Base-by-base conservation (phyloP, 768 basidiomycete species). In the Lactarius trivialis region DNA sequence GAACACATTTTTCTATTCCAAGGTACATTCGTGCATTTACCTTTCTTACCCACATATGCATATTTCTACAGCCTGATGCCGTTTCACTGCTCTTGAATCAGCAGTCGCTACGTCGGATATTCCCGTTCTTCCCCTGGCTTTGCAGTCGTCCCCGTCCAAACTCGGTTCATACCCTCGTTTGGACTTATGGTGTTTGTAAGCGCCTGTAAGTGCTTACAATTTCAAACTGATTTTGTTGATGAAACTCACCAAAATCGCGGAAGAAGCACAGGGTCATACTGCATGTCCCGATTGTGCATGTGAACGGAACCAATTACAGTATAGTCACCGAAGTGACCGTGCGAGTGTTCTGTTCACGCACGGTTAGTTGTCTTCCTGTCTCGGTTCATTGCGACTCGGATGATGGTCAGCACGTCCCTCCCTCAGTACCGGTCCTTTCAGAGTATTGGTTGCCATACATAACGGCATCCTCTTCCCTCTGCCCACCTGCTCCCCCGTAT, bases 1-100 rank as follows among this genome's bases (percentile, higher is more conserved):
- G 97, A 99, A 73, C 97, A 98, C 72, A 93, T 99, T n/a, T n/a
- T n/a, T n/a, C 55, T 98, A 99, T 75, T 94, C 91, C 41, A 98
- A 99, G 86, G 94, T 95, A 63, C 60, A 75, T 12, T 12, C 48
- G 6, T 32, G 21, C 24, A 41, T 33, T 15, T 51, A 8, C 33
- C 26, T n/a, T 4, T 37, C 34, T 26, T 58, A 69, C 50, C 70
- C 37, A 54, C 39, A 61, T n/a, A 61, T 58, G 36, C 28, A 21
- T n/a, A n/a, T 51, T 60, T 60, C 58, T 55, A 34, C 67, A 97
- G 94, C 97, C 97, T 53, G 93, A 97, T 70, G 81, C 91, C 39
- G 93, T 99, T 21, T 95, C 41, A 84, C 88, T 68, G 94, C 91
- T 14, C 85, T 98, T 28, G 97, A 98, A 72, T 79, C 86, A 9